A percentile compares a stretch with the other conserved stretches of the same genome.
Conservation (phyloP, 2,329 filamentous ascomycete species). For the Corinectria fuckeliana region DNA sequence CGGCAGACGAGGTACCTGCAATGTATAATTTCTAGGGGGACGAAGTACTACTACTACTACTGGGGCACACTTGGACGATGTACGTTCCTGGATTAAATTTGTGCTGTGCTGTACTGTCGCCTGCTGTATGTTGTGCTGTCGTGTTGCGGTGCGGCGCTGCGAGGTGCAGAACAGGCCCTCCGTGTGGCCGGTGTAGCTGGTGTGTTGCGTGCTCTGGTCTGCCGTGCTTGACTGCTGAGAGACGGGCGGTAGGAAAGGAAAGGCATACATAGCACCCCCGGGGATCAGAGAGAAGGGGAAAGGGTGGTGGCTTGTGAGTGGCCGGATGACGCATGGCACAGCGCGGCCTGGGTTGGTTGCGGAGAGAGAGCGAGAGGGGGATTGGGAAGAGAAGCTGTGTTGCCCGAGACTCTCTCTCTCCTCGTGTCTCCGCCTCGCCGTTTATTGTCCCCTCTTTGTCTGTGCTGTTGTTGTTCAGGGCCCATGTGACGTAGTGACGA, state of each 20-base stretch:
- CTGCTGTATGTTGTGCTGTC: constrained; percentile 16
- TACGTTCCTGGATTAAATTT: not conserved
- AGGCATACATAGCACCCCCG: no score
- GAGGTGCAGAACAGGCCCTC: constrained; percentile 5
- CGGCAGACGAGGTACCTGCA: not conserved
- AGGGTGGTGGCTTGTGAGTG: not conserved
- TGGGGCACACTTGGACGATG: no score
- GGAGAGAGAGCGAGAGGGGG: not conserved
- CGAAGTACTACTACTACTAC: no score
- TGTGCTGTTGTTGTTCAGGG: not conserved
- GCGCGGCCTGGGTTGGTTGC: not conserved
- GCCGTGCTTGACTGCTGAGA: not conserved
- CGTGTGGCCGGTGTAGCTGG: constrained; percentile 9
- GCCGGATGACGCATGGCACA: not conserved
- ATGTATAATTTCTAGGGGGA: not conserved
- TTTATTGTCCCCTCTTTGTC: not conserved
- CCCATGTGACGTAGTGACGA: not conserved
- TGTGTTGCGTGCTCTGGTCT: not conserved
- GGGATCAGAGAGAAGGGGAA: not conserved
- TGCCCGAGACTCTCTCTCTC: not conserved
- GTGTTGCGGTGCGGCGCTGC: constrained; percentile 13
- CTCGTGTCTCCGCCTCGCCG: not conserved
- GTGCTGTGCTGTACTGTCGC: not conserved
- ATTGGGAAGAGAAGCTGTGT: not conserved
- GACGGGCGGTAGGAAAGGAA: not conserved